Percentiles rank a stretch among this genome's conserved stretches.
Evolutionary conservation across 352 stramenopile species (phyloP).

Genomic region (Globisporangium heterothallicum): DNA sequence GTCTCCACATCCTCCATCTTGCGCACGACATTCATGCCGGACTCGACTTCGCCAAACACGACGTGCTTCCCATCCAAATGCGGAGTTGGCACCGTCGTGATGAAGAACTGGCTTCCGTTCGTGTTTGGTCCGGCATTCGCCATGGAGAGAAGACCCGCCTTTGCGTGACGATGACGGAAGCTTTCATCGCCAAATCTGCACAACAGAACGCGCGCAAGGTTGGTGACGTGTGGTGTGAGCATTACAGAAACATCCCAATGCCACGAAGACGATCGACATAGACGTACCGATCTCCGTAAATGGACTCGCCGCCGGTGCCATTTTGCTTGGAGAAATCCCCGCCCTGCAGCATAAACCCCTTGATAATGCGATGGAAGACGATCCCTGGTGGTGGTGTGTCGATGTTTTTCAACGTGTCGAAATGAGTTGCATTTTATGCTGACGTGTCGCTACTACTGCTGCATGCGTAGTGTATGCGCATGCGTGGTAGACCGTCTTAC

Average conservation of each 20-base stretch:
- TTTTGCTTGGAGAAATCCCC: conserved; percentile 76
- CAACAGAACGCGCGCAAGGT: too few species aligned
- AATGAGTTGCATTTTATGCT: too few species aligned
- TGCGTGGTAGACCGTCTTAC: conserved; percentile 1
- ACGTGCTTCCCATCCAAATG: conserved; percentile 99
- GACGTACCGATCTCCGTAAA: conserved; percentile 57
- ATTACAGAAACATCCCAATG: too few species aligned
- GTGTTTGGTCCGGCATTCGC: conserved; percentile 86
- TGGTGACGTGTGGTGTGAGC: too few species aligned
- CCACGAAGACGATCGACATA: too few species aligned
- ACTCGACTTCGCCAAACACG: conserved; percentile 96
- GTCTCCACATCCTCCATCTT: conserved; percentile 91
- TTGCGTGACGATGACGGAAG: conserved; percentile 91
- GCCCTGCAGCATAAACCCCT: conserved; percentile 82
- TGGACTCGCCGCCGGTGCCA: conserved; percentile 79
- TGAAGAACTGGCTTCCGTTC: conserved; percentile 85
- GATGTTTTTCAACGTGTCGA: too few species aligned
- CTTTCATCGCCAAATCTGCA: conserved; percentile 91
- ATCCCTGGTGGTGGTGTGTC: too few species aligned
- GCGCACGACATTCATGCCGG: conserved; percentile 60
- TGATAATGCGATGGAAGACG: conserved; percentile 83
- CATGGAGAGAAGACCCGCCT: conserved; percentile 93
- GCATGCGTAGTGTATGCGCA: too few species aligned
- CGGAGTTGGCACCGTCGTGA: conserved; percentile 82
- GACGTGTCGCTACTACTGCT: too few species aligned